Evolutionary conservation across 225 moss, liverwort and hornwort genomes (phyloP), one percentile per base, ranked within the genome.

Genomic region (Thuidium tamariscinum): DNA sequence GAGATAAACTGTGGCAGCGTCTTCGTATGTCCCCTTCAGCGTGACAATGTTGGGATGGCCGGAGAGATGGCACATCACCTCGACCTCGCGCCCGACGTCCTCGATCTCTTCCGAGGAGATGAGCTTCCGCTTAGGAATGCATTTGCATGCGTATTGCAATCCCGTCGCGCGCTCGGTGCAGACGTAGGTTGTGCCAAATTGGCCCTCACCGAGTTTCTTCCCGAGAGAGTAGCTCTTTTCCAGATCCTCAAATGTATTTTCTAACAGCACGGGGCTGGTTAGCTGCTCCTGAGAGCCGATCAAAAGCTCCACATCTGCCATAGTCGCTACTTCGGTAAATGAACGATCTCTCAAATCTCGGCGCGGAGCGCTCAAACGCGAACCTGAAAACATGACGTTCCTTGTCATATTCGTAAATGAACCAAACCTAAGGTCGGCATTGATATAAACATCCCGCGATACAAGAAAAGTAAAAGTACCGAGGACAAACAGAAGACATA

Each of bases 141-240:
- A 95, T 87, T 96, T 96, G 85, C 96, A 96, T 49, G 96, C 96
- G 52, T 92, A 89, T 59, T 91, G 88, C 65, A 94, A 85, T 26
- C 91, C 89, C 51, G 96, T 96, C 62, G 94, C 93, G 78, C 90
- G 92, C 89, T 96, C 95, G 17, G 90, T 96, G 83, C 95, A 95
- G 67, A 96, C 79, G 51, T 96, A 95, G 16, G 96, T 96, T 29
- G 95, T 93, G 82, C 96, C 96, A 52, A 96, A 96, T 91, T 96
- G 94, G 46, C 96, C 96, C 64, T 94, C 94, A 34, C 96, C 96
- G 59, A 96, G 93, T 88, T 93, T 93, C 82, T 88, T 83, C 44
- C 95, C 95, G 23, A 96, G 91, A 62, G 86, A 89, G 77, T 94
- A 96, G 63, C 73, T 92, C 63, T 94, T 94, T 46, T 90, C 91